phyloP scores from a whole-genome alignment of 768 basidiomycete genomes.

The Naganishia vishniacii region DNA sequence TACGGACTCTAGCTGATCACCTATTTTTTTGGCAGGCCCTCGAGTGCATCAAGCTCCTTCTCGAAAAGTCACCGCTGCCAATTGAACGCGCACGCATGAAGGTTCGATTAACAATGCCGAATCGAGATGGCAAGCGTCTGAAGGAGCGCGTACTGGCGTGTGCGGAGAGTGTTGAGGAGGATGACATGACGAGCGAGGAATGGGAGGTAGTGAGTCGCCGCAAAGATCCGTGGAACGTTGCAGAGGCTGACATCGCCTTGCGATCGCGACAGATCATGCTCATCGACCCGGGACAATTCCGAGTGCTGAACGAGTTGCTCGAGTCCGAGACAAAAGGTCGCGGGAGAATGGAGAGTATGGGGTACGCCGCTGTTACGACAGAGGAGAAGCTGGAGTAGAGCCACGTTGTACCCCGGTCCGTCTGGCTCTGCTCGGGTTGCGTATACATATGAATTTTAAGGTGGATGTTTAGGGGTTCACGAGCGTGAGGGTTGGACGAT shows the following conservation, averaged over 20 bases:
- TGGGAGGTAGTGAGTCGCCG: conserved; percentile 76
- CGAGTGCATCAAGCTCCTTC: conserved; percentile 77
- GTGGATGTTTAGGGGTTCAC: no score
- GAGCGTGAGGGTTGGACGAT: no score
- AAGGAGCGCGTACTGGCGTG: conserved; percentile 71
- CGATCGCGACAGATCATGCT: conserved; percentile 64
- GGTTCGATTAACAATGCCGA: conserved; percentile 71
- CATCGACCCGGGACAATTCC: conserved; percentile 89
- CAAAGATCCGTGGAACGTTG: no score
- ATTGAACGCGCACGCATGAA: conserved; percentile 93
- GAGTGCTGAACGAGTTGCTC: conserved; percentile 77
- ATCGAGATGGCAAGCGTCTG: conserved; percentile 62
- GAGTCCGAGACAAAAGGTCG: conserved; percentile 86
- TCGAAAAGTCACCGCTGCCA: conserved; percentile 73
- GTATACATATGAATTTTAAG: no score
- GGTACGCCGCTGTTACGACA: conserved; percentile 31
- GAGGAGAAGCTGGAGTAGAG: conserved; percentile 29
- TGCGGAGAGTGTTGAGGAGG: conserved; percentile 64
- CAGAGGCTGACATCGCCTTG: neutral
- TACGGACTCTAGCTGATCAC: neutral
- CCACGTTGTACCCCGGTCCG: no score
- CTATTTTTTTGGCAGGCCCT: conserved; percentile 59
- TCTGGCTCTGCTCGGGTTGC: no score
- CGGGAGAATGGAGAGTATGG: conserved; percentile 69
- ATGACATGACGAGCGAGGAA: conserved; percentile 64